Evolutionary conservation across 176 grass and related monocot species (phyloP), one percentile per base, ranked within the genome.

Genomic region (Aegilops sharonensis): DNA sequence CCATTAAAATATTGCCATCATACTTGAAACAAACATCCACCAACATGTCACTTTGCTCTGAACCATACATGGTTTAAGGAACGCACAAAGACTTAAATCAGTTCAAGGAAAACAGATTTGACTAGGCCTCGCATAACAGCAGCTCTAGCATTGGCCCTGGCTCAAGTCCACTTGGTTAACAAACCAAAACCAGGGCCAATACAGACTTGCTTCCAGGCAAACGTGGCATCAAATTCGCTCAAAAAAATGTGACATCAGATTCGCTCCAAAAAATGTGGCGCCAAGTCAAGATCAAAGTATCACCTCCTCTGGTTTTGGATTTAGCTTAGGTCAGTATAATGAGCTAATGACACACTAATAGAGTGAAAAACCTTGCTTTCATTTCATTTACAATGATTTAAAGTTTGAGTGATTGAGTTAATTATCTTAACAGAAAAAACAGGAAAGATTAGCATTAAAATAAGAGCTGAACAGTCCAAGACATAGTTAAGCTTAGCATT

Each of bases 1-100:
- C 11, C 21, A 69, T 60, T 61, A 47, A 18, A 86, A 3, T 54
- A 48, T 63, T 63, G 21, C 59, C 47, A 64, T 45, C 72, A 79
- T 35, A 85, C 63, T 24, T 83, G 61, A 85, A 83, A 86, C 4
- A 83, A 86, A 61, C 20, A 88, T 66, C 11, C n/a, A 83, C 20
- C 35, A 83, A 43, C 32, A 85, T 73, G 43, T 64, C 56, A 81
- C 48, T 64, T 64, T 73, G 69, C n/a, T 71, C 23, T 84, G 42
- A 64, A 79, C 54, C 75, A 78, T 85, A n/a, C 24, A 43, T 60
- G 87, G 52, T 85, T 85, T 29, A 69, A 69, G 9, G n/a, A 89
- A 71, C 8, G 40, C 14, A 72, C 32, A 66, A 48, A 36, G 73
- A 66, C 13, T 68, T 20, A 18, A 21, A 68, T 60, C 61, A 25